Base-by-base conservation (phyloP, 768 basidiomycete species). In the Leccinum subtestaceum region DNA sequence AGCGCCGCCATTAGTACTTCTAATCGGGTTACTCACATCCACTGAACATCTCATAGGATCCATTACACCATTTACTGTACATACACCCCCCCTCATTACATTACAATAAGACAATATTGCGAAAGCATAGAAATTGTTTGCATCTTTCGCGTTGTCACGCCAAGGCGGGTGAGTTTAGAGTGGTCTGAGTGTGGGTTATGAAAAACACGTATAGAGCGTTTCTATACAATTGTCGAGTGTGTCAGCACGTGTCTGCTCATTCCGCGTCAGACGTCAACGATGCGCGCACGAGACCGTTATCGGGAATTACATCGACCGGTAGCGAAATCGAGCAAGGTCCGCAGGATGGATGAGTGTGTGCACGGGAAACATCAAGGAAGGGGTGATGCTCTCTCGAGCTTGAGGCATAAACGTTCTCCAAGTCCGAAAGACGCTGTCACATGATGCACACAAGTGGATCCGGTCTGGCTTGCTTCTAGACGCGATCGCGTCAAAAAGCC, bases 331-430 rank as follows among this genome's bases (percentile, higher is more conserved):
- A 50, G 31, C 25, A 11, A 60, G 59, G 56, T 55, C 58, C 69
- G 62, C 69, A 71, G 64, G 68, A 68, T 69, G 58, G 58, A 58
- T 47, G 50, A 46, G 52, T 13, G 56, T 61, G 11, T 62, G 56
- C 52, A 59, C 59, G 40, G 50, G 49, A 50, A 40, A 60, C 60
- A 53, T 55, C 57, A 65, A 43, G 38, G 57, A 52, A 62, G 59
- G 53, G 47, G 25, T 52, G 63, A 50, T 59, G 47, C 32, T 43
- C 40, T 50, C 43, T 47, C 36, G 52, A 51, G 63, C 62, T 64
- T 60, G 68, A 70, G 69, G 69, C 60, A 53, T 58, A 65, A 68
- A 68, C 62, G 62, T 60, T 66, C 55, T 60, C 59, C 66, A 63
- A 65, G 66, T 61, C 58, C 38, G 54, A 64, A 64, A 60, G 63